A percentile compares a stretch with the other conserved stretches of the same genome.
phyloP scores from a whole-genome alignment of 1,284 basidiomycete species.

The Coniferiporia weirii region DNA sequence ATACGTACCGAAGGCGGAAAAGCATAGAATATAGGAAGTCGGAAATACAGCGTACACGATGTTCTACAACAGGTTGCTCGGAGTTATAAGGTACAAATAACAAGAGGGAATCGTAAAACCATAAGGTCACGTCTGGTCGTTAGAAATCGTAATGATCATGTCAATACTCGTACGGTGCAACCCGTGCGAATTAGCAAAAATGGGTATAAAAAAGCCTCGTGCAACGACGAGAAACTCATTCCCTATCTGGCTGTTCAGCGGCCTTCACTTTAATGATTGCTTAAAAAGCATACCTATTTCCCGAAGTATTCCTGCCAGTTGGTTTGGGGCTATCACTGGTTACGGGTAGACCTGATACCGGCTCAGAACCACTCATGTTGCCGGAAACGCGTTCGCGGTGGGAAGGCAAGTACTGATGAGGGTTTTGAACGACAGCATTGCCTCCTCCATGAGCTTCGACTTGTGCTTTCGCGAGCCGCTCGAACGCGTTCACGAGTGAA shows the following conservation, averaged over 20 bases:
- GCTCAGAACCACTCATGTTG: neutral
- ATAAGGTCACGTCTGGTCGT: constrained; percentile 23
- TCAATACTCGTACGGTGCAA: neutral
- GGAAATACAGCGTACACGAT: constrained; percentile 39
- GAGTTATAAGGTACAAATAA: constrained; percentile 40
- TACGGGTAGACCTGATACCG: constrained; percentile 11
- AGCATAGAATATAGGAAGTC: constrained; percentile 32
- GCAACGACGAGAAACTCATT: neutral
- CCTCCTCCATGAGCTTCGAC: constrained; percentile 36
- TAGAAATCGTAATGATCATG: neutral
- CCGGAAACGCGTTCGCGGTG: constrained; percentile 1
- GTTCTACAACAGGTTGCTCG: constrained; percentile 40
- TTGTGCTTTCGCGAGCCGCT: constrained; percentile 51
- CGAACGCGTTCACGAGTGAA: constrained; percentile 53
- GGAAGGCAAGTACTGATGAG: neutral
- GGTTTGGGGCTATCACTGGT: constrained; percentile 17
- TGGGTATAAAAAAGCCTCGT: neutral
- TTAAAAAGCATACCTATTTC: constrained; percentile 44
- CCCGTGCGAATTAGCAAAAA: neutral
- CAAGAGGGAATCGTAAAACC: constrained; percentile 33
- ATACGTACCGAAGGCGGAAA: constrained; percentile 47
- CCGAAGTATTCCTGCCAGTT: constrained; percentile 16
- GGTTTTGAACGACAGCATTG: neutral
- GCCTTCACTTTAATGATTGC: constrained; percentile 29
- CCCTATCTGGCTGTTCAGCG: neutral